Conservation (phyloP, 768 basidiomycete species). For the Russula olivacea region DNA sequence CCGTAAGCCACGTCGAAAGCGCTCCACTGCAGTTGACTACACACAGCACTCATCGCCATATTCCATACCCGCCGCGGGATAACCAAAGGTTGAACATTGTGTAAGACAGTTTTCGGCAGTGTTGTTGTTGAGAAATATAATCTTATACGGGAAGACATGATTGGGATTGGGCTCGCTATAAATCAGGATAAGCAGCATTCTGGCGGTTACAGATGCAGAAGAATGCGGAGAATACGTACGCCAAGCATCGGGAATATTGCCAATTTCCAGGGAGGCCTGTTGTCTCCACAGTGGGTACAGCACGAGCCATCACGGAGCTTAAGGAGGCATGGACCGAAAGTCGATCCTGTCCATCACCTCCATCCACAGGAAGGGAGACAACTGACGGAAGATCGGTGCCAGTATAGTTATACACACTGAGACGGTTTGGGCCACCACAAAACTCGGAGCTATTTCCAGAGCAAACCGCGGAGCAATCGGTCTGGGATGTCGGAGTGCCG, state of each 20-base stretch:
- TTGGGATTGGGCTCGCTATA: conserved; percentile 42
- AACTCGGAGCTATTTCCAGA: too few species aligned
- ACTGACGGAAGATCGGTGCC: too few species aligned
- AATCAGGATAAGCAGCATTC: not conserved
- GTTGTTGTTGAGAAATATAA: conserved; percentile 55
- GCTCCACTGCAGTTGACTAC: conserved; percentile 28
- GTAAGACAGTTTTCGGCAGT: conserved; percentile 57
- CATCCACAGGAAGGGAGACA: too few species aligned
- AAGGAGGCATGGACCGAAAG: conserved; percentile 49
- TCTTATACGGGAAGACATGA: conserved; percentile 55
- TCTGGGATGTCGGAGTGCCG: too few species aligned
- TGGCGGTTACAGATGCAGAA: not conserved
- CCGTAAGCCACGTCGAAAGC: not conserved
- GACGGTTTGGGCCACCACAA: too few species aligned
- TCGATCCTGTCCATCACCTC: not conserved
- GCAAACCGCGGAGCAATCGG: too few species aligned
- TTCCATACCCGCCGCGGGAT: conserved; percentile 63
- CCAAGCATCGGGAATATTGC: conserved; percentile 60
- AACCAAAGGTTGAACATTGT: conserved; percentile 68
- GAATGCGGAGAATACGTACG: conserved; percentile 36
- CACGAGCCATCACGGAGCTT: conserved; percentile 44
- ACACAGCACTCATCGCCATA: conserved; percentile 69
- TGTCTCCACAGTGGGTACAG: conserved; percentile 52
- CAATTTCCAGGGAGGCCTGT: conserved; percentile 60
- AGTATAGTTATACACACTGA: too few species aligned